A percentile compares a stretch with the other conserved stretches of the same genome.
These are phyloP conservation scores for Yarrowia sp. DNA, from an alignment of 805 yeast species.

Conservation along the genomic window DNA sequence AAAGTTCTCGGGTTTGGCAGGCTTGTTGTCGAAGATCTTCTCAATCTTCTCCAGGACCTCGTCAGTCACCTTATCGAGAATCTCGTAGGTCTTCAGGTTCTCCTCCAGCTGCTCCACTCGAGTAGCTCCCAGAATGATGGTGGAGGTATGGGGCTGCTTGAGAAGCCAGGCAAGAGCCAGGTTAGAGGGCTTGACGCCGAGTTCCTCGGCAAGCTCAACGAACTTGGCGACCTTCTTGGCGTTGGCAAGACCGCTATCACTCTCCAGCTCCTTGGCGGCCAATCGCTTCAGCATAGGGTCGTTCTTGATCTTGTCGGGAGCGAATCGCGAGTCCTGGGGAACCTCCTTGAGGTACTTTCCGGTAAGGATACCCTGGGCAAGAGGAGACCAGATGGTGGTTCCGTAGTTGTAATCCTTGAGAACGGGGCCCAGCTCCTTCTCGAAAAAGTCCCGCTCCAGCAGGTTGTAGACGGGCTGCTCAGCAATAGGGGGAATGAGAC, in stretches of 20 bases:
- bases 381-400: constrained; percentile 49
- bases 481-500: constrained; percentile 48
- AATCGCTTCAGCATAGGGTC: constrained; percentile 38
- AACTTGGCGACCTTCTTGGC: constrained; percentile 45
- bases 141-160: constrained; percentile 48
- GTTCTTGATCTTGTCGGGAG: constrained; percentile 40
- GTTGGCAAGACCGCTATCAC: constrained; percentile 44
- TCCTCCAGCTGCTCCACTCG: constrained; percentile 47
- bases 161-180: constrained; percentile 49
- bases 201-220: constrained; percentile 45
- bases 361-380: constrained; percentile 49
- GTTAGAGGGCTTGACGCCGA: constrained; percentile 47
- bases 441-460: constrained; percentile 46
- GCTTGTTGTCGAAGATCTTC: constrained; percentile 47
- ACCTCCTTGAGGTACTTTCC: constrained; percentile 48
- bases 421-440: constrained; percentile 47
- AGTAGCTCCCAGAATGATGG: constrained; percentile 49
- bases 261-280: constrained; percentile 42
- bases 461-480: constrained; percentile 49
- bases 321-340: constrained; percentile 45
- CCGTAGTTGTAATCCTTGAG: constrained; percentile 48
- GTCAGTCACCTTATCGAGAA: constrained; percentile 46
- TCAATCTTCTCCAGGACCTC: constrained; percentile 47
- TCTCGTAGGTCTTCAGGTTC: constrained; percentile 48
- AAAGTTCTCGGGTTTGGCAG: constrained; percentile 35